These are phyloP conservation scores for Beauveria sp. DNA, from an alignment of 2,329 filamentous ascomycete genomes.

Conservation along the genomic window DNA sequence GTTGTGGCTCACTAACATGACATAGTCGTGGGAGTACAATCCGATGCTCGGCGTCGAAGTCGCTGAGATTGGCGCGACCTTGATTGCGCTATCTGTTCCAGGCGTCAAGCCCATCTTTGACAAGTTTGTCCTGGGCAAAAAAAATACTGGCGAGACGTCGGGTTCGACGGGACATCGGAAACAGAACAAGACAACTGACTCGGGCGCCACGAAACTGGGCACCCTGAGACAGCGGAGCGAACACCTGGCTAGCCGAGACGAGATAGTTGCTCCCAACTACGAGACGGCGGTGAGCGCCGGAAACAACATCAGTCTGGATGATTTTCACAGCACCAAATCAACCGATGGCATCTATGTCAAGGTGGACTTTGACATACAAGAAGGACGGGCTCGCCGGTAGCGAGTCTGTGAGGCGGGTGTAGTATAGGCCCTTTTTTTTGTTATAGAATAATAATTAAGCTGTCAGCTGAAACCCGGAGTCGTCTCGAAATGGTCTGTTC, in stretches of 20 bases:
- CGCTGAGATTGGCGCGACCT: constrained; percentile 41
- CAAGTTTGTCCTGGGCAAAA: constrained; percentile 22
- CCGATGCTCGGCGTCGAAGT: constrained; percentile 42
- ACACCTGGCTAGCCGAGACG: constrained; percentile 22
- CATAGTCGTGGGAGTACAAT: constrained; percentile 42
- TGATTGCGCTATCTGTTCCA: constrained; percentile 43
- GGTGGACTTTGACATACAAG: constrained; percentile 29
- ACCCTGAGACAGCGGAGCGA: constrained; percentile 23
- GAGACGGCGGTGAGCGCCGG: constrained; percentile 16
- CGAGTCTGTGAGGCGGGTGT: no score
- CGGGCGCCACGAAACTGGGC: constrained; percentile 22
- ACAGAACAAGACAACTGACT: constrained; percentile 14
- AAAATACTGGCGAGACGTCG: constrained; percentile 14
- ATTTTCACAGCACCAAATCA: constrained; percentile 18
- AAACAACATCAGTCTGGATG: constrained; percentile 13
- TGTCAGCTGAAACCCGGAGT: no score
- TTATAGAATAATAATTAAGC: no score
- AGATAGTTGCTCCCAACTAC: constrained; percentile 16
- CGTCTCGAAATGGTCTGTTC: no score
- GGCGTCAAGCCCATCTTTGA: constrained; percentile 41
- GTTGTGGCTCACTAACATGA: background rate
- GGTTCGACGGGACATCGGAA: constrained; percentile 19
- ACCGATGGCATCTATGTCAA: constrained; percentile 27
- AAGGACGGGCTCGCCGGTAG: constrained; percentile 12
- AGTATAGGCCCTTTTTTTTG: no score